A percentile compares a stretch with the other conserved stretches of the same genome.
phyloP scores from a whole-genome alignment of 192 early-diverging fungal species.

The Thamnidium elegans region DNA sequence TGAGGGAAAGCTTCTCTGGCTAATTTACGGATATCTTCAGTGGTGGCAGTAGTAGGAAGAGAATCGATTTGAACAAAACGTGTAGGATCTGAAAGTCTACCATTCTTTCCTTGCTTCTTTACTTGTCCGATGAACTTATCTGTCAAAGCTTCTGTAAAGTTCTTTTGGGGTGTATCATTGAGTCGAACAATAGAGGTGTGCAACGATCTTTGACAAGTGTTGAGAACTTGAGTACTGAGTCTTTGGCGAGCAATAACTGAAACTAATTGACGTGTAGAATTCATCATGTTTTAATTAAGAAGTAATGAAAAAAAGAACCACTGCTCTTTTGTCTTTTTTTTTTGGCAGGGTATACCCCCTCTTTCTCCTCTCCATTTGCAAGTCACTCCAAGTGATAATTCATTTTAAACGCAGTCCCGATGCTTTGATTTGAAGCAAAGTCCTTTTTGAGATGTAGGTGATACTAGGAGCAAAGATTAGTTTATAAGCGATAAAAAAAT shows the following conservation, averaged over 20 bases:
- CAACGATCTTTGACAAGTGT: neutral
- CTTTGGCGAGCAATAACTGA: constrained; percentile 4
- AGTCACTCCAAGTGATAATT: no score
- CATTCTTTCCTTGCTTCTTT: neutral
- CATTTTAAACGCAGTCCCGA: no score
- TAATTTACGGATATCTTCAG: constrained; percentile 30
- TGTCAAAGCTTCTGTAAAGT: neutral
- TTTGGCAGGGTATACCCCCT: constrained; percentile 15
- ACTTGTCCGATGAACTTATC: constrained; percentile 1
- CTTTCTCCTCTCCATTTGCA: neutral
- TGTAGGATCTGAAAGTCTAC: constrained; percentile 1
- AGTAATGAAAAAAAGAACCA: neutral
- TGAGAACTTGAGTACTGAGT: neutral
- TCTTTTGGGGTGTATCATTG: neutral
- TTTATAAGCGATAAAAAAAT: no score
- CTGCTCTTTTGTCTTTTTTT: neutral
- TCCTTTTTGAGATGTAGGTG: no score
- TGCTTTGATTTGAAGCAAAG: no score
- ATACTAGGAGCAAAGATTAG: no score
- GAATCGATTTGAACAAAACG: constrained; percentile 22
- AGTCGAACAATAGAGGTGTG: neutral
- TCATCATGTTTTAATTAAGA: constrained; percentile 12
- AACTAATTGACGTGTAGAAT: constrained; percentile 1
- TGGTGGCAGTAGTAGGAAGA: constrained; percentile 28
- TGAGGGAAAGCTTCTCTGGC: constrained; percentile 28